Evolutionary conservation across 2,329 filamentous ascomycete genomes (phyloP), one percentile per base, ranked within the genome.

Genomic region (Botrytis paeoniae): DNA sequence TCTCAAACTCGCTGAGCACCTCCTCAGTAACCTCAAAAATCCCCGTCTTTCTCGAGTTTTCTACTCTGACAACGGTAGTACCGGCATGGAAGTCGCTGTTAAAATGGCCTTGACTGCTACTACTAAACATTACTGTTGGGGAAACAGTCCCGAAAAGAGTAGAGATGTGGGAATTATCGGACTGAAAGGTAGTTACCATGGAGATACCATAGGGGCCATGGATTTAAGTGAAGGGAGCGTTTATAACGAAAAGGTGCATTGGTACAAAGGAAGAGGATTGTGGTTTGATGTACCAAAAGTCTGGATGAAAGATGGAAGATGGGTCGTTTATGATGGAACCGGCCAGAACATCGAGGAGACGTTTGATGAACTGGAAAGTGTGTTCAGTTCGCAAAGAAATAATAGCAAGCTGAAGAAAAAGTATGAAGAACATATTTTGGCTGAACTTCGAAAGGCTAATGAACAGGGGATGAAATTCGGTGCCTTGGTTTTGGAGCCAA

Each of bases 131-230:
- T 94, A 94, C 75, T 87, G 86, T 16, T 93, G 91, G 65, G 90
- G 83, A 86, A 29, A 59, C 18, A 18, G 12, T 57, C 0, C 84
- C 83, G 32, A 37, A 12, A n/a, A 51, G n/a, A 69, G 41, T 22
- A 83, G 86, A 2, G 86, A 89, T 66, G 84, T 95, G 18, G 88
- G 88, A 4, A 88, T 96, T 3, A 80, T 97, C 4, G 93, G 93
- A 0, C 83, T 97, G 16, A 92, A 91, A 79, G 93, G 93, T 0
- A 92, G 91, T 76, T 97, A 97, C 78, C 94, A 97, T 78, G 94
- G 93, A 2, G 94, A 97, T 79, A 97, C 93, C 0, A 94, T 97
- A 64, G 93, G 93, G 0, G 93, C 92, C 0, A 96, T 97, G 94
- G 93, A 96, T 80, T 92, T 90, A 70, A 89, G 92, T 0, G 93